Percentiles rank a stretch among this genome's conserved stretches.
phyloP scores from a whole-genome alignment of 2,329 filamentous ascomycete genomes.

The Nothophaeocryptopus gaeumannii region DNA sequence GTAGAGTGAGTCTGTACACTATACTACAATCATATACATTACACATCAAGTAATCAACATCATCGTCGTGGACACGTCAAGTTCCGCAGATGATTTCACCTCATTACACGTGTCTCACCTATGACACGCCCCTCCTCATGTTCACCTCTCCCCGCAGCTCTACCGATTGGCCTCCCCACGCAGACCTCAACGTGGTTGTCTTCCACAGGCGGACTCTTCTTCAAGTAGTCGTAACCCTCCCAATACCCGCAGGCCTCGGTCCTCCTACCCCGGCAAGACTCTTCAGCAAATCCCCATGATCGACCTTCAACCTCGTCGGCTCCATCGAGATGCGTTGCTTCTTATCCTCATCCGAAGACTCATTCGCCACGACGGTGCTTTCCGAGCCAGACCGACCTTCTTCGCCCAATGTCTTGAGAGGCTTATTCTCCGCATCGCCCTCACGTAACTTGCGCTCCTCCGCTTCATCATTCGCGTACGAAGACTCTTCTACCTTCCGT shows the following conservation, averaged over 20 bases:
- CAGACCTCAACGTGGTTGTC: no score
- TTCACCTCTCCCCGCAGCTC: no score
- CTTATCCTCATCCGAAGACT: conserved; percentile 1
- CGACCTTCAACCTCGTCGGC: neutral
- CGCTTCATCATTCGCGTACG: conserved; percentile 1
- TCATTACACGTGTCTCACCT: conserved; percentile 1
- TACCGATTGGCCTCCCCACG: no score
- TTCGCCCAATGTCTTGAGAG: neutral
- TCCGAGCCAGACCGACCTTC: no score
- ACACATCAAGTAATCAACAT: neutral
- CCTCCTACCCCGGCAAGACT: neutral
- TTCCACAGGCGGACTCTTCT: no score
- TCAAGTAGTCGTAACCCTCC: no score
- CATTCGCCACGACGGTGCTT: neutral
- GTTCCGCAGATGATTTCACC: no score
- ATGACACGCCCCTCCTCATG: neutral
- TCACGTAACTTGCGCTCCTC: conserved; percentile 4
- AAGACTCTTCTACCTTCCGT: neutral
- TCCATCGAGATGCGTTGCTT: neutral
- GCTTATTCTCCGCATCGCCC: neutral
- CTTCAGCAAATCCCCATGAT: conserved; percentile 4
- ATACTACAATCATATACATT: neutral
- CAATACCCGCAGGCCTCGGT: no score
- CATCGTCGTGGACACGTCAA: conserved; percentile 1
- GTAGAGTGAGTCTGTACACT: neutral